Evolutionary conservation across 2,329 filamentous ascomycete species (phyloP).

Genomic region (Alternaria ethzedia): DNA sequence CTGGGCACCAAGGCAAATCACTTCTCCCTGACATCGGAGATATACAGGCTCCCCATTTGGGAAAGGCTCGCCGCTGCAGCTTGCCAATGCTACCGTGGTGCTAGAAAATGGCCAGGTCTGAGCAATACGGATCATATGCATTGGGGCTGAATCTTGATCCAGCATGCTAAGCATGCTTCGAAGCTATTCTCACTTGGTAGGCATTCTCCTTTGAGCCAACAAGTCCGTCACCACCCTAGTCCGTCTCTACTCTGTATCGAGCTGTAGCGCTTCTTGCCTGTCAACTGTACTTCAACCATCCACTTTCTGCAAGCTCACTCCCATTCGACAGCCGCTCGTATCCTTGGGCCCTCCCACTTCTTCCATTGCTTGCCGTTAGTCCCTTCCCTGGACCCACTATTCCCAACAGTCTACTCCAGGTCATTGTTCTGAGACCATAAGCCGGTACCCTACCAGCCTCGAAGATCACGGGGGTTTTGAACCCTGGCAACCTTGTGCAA

Average conservation of each 20-base stretch:
- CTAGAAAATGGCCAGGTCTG: constrained; percentile 53
- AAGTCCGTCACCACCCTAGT: constrained; percentile 42
- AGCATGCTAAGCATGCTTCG: constrained; percentile 40
- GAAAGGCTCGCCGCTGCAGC: constrained; percentile 55
- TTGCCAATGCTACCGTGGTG: constrained; percentile 55
- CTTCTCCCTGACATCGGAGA: constrained; percentile 50
- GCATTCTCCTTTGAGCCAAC: constrained; percentile 50
- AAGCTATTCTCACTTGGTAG: constrained; percentile 47
- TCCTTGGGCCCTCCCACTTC: constrained; percentile 27
- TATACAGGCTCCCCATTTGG: constrained; percentile 50
- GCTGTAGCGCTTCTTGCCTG: constrained; percentile 39
- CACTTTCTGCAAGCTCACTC: constrained; percentile 32
- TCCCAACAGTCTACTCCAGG: constrained; percentile 12
- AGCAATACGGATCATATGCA: constrained; percentile 52
- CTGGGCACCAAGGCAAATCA: constrained; percentile 46
- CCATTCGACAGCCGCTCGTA: constrained; percentile 32
- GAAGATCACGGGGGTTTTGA: constrained; percentile 41
- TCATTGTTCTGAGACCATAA: constrained; percentile 24
- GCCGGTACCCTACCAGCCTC: constrained; percentile 37
- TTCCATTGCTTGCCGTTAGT: constrained; percentile 24
- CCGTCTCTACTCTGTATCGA: constrained; percentile 45
- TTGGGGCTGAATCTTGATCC: constrained; percentile 55
- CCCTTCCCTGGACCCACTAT: constrained; percentile 17
- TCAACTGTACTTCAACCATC: constrained; percentile 44
- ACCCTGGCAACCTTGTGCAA: constrained; percentile 43